Percentiles rank a stretch among this genome's conserved stretches.
These are phyloP conservation scores for Raffaelea ambrosiae DNA, from an alignment of 2,329 filamentous ascomycete species.

Conservation along the genomic window DNA sequence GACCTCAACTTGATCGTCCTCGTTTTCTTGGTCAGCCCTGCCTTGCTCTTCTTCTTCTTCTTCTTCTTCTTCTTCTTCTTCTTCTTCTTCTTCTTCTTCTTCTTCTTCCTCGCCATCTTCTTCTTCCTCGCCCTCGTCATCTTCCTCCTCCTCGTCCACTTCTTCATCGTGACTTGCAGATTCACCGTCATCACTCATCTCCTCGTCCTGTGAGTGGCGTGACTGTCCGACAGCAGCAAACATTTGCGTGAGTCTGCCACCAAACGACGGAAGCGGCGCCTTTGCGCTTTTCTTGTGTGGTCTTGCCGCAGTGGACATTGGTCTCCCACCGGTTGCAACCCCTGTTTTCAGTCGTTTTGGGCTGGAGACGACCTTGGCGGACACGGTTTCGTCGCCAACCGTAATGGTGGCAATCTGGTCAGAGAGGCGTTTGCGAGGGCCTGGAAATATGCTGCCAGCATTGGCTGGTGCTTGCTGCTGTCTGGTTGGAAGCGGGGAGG, in stretches of 20 bases:
- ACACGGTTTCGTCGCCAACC: constrained; percentile 59
- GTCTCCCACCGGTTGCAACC: constrained; percentile 37
- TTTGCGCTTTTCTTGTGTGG: constrained; percentile 11
- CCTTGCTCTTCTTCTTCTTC: constrained; percentile 5
- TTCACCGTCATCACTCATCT: neutral
- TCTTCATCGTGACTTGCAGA: neutral
- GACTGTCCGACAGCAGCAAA: constrained; percentile 10
- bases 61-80: constrained; percentile 1
- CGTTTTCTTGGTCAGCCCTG: constrained; percentile 7
- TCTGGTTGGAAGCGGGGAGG: neutral
- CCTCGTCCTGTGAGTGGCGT: neutral
- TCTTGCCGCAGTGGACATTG: constrained; percentile 43
- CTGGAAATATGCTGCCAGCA: neutral
- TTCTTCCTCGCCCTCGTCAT: constrained; percentile 13
- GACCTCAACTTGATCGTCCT: constrained; percentile 10
- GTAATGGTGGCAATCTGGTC: constrained; percentile 66
- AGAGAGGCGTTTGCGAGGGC: constrained; percentile 45
- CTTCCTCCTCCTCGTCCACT: constrained; percentile 5
- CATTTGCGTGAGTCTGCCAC: constrained; percentile 15
- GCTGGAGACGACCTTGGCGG: constrained; percentile 54
- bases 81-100: constrained; percentile 5
- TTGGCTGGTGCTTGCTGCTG: neutral
- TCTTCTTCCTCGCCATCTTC: constrained; percentile 7
- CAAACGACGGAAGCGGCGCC: constrained; percentile 13
- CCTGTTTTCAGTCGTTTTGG: constrained; percentile 36